A percentile compares a stretch with the other conserved stretches of the same genome.
Conservation (phyloP, 352 stramenopile genomes). For the Thalassiosira gravida region DNA sequence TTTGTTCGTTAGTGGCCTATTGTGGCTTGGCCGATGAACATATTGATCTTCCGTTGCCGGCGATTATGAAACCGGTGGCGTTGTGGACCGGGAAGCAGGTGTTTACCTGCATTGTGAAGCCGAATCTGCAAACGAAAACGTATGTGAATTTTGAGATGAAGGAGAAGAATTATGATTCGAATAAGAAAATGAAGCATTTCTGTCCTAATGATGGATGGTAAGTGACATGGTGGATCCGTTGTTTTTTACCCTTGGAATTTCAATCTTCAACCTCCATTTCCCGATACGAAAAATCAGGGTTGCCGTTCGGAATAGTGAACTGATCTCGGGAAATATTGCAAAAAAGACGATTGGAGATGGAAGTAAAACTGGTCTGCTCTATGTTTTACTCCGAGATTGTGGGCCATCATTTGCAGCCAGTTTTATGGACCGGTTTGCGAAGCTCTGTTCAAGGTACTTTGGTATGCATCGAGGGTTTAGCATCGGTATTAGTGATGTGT, state of each 20-base stretch:
- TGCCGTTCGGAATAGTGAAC: conserved; percentile 94
- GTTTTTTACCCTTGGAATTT: too few relatives aligned
- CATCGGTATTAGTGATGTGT: conserved; percentile 99
- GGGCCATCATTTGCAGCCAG: conserved; percentile 90
- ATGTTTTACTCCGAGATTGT: conserved; percentile 96
- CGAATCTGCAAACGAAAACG: conserved; percentile 88
- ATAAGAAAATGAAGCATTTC: conserved; percentile 90
- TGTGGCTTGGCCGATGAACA: conserved; percentile 95
- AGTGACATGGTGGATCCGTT: too few relatives aligned
- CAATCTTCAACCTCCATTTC: too few relatives aligned
- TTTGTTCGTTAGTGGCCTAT: conserved; percentile 93
- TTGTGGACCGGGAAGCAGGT: conserved; percentile 99
- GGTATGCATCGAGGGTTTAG: conserved; percentile 97
- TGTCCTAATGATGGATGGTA: conserved; percentile 99
- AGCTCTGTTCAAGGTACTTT: conserved; percentile 94
- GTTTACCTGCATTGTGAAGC: conserved; percentile 89
- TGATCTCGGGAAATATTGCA: conserved; percentile 96
- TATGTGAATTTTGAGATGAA: conserved; percentile 89
- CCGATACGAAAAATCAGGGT: too few relatives aligned
- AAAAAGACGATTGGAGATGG: conserved; percentile 98
- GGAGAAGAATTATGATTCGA: conserved; percentile 94
- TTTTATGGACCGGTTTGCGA: conserved; percentile 97
- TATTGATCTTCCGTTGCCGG: conserved; percentile 94
- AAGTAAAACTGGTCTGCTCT: conserved; percentile 97
- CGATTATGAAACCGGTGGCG: conserved; percentile 94